Evolutionary conservation across 2,329 filamentous ascomycete species (phyloP), one percentile per base, ranked within the genome.

Genomic region (Penicillium sp.): DNA sequence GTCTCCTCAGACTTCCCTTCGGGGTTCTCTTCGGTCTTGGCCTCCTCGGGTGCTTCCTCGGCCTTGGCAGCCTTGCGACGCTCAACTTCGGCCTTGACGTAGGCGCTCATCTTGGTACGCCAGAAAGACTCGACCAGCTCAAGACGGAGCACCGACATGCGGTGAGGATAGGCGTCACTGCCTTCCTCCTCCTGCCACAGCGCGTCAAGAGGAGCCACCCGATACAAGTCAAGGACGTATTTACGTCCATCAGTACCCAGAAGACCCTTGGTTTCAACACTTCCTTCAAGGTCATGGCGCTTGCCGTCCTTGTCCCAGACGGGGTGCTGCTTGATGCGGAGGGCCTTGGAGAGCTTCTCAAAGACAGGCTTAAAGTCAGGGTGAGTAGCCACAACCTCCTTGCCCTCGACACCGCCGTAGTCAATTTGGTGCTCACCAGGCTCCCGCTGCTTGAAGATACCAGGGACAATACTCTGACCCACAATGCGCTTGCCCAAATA

Each of bases 371-470:
- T 82, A 61, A 98, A 98, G 18, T 84, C 83, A 65, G 94, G 85
- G 63, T 97, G 89, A 9, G 88, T 86, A 0, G 93, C 90, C 44
- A 98, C 88, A 26, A 95, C 81, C 57, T 98, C 93, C 72, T 95
- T 95, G 57, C 94, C 93, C 67, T 98, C 93, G 29, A 97, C 93
- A 57, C 91, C 93, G 65, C 93, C 93, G 64, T 98, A 98, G 68
- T 98, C 93, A 59, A 98, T 97, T 70, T 97, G 93, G 71, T 95
- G 93, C 80, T 98, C 93, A 45, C 90, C 93, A 28, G 90, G 89
- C 63, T 97, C 93, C 33, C 91, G 84, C 74, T 97, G 93, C 76
- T 96, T 97, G 80, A 98, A 98, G 63, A 98, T 98, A 50, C 93
- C 94, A 4, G 93, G 93, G 13, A 98, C 93, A 55, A 98, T 96